Evolutionary conservation across 2,329 filamentous ascomycete genomes (phyloP).

Genomic region (Pyrenophora teres): DNA sequence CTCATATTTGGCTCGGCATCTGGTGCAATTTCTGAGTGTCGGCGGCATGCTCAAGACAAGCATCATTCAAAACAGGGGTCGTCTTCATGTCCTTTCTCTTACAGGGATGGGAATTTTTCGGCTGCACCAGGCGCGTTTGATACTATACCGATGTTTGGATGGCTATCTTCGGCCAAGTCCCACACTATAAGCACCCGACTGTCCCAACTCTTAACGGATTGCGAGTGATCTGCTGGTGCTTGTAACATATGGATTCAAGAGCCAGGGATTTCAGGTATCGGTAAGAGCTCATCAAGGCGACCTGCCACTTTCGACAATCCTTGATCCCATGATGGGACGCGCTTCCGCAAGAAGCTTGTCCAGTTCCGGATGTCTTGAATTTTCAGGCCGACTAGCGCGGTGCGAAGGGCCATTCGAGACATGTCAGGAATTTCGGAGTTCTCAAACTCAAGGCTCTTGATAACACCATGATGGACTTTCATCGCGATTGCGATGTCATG

Average conservation of each 20-base stretch:
- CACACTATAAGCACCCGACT: neutral
- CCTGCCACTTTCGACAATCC: slow-evolving; percentile 17
- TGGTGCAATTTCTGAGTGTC: too few relatives aligned
- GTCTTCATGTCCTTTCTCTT: neutral
- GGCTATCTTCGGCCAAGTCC: too few relatives aligned
- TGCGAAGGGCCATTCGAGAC: slow-evolving; percentile 21
- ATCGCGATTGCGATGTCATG: slow-evolving; percentile 41
- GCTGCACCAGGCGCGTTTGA: neutral
- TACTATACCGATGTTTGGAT: neutral
- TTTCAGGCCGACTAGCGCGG: slow-evolving; percentile 44
- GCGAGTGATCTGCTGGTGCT: neutral
- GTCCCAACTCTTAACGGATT: neutral
- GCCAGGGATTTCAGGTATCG: slow-evolving; percentile 21
- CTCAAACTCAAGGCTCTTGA: slow-evolving; percentile 53
- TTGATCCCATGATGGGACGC: slow-evolving; percentile 20
- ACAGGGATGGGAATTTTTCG: neutral
- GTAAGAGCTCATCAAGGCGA: slow-evolving; percentile 29
- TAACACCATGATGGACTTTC: slow-evolving; percentile 60
- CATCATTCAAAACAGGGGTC: too few relatives aligned
- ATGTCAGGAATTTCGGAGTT: slow-evolving; percentile 1
- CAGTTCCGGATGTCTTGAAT: slow-evolving; percentile 58
- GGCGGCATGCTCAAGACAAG: too few relatives aligned
- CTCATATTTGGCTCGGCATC: too few relatives aligned
- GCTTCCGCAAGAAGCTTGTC: slow-evolving; percentile 28
- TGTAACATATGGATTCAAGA: slow-evolving; percentile 2